Evolutionary conservation across 75 land plant species (phyloP).

Genomic region (Picea glauca): DNA sequence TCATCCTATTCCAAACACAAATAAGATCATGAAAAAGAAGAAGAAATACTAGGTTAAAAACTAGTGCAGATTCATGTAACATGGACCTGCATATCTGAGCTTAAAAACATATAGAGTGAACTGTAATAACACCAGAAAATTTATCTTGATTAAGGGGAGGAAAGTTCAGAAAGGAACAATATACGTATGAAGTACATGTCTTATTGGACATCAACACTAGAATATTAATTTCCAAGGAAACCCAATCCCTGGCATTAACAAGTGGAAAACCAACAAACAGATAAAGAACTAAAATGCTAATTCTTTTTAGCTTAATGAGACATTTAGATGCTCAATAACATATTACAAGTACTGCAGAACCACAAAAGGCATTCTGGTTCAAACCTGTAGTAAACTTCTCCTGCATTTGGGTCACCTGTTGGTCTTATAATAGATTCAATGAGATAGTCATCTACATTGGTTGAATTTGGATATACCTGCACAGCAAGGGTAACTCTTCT

Average conservation of each 20-base stretch:
- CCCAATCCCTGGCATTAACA: neutral
- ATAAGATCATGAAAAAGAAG: neutral
- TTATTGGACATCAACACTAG: neutral
- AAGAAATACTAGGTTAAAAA: neutral
- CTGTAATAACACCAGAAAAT: neutral
- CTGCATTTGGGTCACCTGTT: slow-evolving; percentile 88
- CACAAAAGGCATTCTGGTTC: neutral
- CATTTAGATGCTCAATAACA: neutral
- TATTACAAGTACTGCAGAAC: neutral
- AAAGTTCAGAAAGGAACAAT: too few species aligned
- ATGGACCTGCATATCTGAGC: neutral
- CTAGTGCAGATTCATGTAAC: neutral
- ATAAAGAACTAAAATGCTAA: neutral
- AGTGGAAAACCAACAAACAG: neutral
- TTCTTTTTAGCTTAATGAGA: neutral
- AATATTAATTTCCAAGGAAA: neutral
- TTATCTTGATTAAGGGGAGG: too few species aligned
- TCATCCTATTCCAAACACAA: neutral
- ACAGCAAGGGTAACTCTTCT: neutral
- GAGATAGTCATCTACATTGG: slow-evolving; percentile 95
- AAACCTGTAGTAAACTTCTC: slow-evolving; percentile 97
- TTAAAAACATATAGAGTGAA: neutral
- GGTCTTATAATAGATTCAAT: slow-evolving; percentile 86
- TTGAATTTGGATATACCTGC: slow-evolving; percentile 80
- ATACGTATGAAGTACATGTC: neutral